Conservation (phyloP, 2,329 filamentous ascomycete species). For the Fonsecaea erecta region DNA sequence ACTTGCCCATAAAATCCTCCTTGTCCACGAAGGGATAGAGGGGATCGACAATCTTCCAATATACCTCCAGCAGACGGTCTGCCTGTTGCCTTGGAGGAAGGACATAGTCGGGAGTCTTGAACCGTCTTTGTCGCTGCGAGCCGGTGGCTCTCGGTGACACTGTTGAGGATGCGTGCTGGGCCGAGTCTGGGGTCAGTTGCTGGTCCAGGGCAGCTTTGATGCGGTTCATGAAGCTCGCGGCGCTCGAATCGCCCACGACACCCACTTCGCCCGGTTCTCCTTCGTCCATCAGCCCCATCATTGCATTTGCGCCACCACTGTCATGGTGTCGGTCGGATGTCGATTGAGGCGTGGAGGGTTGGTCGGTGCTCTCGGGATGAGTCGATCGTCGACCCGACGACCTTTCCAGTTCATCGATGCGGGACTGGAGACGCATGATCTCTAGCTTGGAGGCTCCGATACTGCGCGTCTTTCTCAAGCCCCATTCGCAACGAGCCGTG, state of each 20-base stretch:
- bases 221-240: slow-evolving; percentile 25
- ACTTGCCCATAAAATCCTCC: slow-evolving; percentile 45
- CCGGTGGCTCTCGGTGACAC: slow-evolving; percentile 36
- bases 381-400: not conserved
- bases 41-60: slow-evolving; percentile 12
- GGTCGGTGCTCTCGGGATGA: not conserved
- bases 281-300: slow-evolving; percentile 25
- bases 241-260: slow-evolving; percentile 19
- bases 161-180: not conserved
- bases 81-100: slow-evolving; percentile 23
- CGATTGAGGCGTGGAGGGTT: not conserved
- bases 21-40: slow-evolving; percentile 40
- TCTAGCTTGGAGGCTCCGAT: slow-evolving; percentile 20
- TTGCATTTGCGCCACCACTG: slow-evolving; percentile 15
- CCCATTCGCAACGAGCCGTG: slow-evolving; percentile 21
- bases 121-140: slow-evolving; percentile 3
- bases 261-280: not conserved
- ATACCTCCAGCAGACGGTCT: slow-evolving; percentile 18
- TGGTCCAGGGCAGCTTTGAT: slow-evolving; percentile 22
- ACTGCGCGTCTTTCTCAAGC: slow-evolving; percentile 19
- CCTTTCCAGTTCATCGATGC: slow-evolving; percentile 24
- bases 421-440: slow-evolving; percentile 16
- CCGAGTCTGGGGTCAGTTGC: slow-evolving; percentile 1
- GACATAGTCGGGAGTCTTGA: slow-evolving; percentile 31
- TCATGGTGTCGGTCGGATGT: slow-evolving; percentile 1